Conservation (phyloP, 1,139 yeast species). For the Petasospora rhodanensis region DNA sequence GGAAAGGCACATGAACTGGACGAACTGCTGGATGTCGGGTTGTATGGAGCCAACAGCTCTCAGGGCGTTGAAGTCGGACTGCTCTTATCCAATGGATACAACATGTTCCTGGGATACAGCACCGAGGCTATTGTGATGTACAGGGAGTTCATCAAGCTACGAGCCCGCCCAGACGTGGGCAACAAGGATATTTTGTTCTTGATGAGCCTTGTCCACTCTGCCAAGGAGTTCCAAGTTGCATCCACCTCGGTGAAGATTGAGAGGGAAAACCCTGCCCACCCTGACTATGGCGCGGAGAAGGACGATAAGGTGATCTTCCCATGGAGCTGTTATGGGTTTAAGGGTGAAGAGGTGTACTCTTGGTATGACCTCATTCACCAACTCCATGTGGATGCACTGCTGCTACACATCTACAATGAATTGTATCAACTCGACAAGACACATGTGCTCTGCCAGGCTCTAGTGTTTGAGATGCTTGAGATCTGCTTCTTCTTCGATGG, state of each 20-base stretch:
- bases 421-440: conserved; percentile 34
- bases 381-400: conserved; percentile 41
- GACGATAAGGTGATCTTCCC: conserved; percentile 14
- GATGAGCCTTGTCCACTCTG: conserved; percentile 22
- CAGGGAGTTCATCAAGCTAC: conserved; percentile 26
- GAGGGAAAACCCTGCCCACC: conserved; percentile 21
- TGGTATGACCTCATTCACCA: conserved; percentile 57
- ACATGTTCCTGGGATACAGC: conserved; percentile 47
- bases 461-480: conserved; percentile 36
- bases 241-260: conserved; percentile 18
- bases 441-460: conserved; percentile 40
- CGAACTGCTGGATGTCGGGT: conserved; percentile 33
- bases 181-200: conserved; percentile 20
- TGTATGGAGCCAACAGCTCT: conserved; percentile 23
- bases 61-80: conserved; percentile 39
- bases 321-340: conserved; percentile 20
- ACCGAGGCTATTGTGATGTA: conserved; percentile 27
- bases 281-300: conserved; percentile 15
- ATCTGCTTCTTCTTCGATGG: conserved; percentile 34
- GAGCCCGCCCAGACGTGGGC: conserved; percentile 13
- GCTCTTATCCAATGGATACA: conserved; percentile 41
- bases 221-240: conserved; percentile 28
- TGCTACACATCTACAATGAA: conserved; percentile 36
- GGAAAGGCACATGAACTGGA: conserved; percentile 57
- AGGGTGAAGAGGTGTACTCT: conserved; percentile 35